Evolutionary conservation across 2,329 filamentous ascomycete species (phyloP).

Genomic region (Penicillium sp.): DNA sequence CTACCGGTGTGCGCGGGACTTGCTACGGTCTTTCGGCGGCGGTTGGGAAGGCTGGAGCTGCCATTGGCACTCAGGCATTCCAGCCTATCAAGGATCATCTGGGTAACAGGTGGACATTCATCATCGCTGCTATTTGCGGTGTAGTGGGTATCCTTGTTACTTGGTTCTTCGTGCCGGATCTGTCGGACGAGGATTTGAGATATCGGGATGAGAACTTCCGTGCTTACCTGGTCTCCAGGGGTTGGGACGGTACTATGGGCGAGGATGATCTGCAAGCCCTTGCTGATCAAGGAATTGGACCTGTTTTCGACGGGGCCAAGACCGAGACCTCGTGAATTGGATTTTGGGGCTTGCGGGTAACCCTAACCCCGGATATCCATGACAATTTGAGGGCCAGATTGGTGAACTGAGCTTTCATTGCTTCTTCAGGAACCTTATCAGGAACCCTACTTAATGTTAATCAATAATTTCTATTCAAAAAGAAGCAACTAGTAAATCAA

Average conservation of each 20-base stretch:
- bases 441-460: neutral
- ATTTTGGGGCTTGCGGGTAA: neutral
- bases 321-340: neutral
- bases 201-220: slow-evolving; percentile 49
- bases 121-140: slow-evolving; percentile 55
- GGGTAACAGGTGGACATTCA: slow-evolving; percentile 55
- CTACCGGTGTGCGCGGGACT: slow-evolving; percentile 55
- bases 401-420: neutral
- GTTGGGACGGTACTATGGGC: slow-evolving; percentile 53
- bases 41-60: slow-evolving; percentile 55
- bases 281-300: slow-evolving; percentile 30
- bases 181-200: slow-evolving; percentile 49
- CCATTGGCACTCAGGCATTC: slow-evolving; percentile 55
- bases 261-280: slow-evolving; percentile 40
- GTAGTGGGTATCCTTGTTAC: slow-evolving; percentile 52
- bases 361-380: too few species aligned
- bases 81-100: slow-evolving; percentile 50
- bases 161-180: slow-evolving; percentile 50
- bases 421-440: neutral
- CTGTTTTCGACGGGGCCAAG: neutral
- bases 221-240: slow-evolving; percentile 47
- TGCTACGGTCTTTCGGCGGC: slow-evolving; percentile 56
- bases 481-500: neutral
- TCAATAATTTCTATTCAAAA: neutral
- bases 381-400: too few species aligned